phyloP scores from a whole-genome alignment of 139 green algal genomes.

The Volvox africanus region DNA sequence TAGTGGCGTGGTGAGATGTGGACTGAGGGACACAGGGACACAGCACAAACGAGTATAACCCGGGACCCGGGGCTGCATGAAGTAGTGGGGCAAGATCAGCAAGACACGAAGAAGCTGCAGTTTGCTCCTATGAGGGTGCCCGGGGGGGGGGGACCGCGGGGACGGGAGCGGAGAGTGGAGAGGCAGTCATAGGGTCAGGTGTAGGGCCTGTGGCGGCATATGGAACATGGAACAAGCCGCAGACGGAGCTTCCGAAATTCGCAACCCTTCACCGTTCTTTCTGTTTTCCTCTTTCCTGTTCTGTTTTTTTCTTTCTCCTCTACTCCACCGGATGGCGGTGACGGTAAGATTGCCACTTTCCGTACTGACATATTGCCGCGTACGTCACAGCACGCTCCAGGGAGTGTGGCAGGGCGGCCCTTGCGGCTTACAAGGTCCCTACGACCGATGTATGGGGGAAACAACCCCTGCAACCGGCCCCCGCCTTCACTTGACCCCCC shows the following conservation, averaged over 20 bases:
- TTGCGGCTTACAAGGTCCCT: slow-evolving; percentile 21
- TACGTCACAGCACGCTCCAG: background rate
- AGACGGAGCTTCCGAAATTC: no score
- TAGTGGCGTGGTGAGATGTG: background rate
- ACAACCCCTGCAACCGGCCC: background rate
- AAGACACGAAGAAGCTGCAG: background rate
- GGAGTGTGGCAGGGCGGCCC: background rate
- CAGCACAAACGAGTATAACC: no score
- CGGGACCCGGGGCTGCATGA: no score
- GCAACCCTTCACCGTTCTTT: no score
- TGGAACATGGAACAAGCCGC: no score
- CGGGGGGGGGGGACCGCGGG: no score
- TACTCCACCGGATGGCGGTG: background rate
- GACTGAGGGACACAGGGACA: background rate
- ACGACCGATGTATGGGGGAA: background rate
- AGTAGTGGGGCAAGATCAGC: background rate
- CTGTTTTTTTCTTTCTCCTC: background rate
- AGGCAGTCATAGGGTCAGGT: no score
- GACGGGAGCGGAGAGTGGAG: no score
- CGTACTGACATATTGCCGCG: no score
- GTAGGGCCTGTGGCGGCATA: no score
- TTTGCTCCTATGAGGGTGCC: no score
- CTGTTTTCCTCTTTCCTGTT: background rate
- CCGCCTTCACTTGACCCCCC: background rate
- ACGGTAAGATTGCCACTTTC: background rate